These are phyloP conservation scores for Dryadomyces quercivorus DNA, from an alignment of 2,329 filamentous ascomycete species.

Conservation along the genomic window DNA sequence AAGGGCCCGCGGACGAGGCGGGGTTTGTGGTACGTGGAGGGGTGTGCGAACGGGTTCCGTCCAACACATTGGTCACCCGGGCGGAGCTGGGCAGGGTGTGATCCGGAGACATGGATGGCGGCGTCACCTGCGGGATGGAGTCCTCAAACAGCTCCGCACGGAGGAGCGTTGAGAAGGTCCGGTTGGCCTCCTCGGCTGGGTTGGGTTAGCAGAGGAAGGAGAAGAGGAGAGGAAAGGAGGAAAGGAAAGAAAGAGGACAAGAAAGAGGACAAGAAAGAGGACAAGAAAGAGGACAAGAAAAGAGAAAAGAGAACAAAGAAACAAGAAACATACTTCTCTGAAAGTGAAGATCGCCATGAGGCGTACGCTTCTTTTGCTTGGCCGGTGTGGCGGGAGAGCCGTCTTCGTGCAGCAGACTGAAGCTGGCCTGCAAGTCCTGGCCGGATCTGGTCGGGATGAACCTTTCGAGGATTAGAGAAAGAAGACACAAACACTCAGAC, in stretches of 20 bases:
- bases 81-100: constrained; percentile 35
- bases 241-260: neutral
- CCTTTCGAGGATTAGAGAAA: constrained; percentile 29
- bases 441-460: constrained; percentile 93
- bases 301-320: neutral
- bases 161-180: constrained; percentile 78
- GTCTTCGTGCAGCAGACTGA: constrained; percentile 82
- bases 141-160: constrained; percentile 87
- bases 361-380: constrained; percentile 69
- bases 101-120: constrained; percentile 50
- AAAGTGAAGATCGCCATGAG: constrained; percentile 84
- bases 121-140: constrained; percentile 70
- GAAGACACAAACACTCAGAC: neutral
- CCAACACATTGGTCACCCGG: constrained; percentile 42
- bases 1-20: constrained; percentile 35
- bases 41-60: constrained; percentile 65
- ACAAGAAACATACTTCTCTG: constrained; percentile 77
- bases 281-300: neutral
- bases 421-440: constrained; percentile 86
- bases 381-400: constrained; percentile 87
- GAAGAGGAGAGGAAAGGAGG: neutral
- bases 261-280: neutral
- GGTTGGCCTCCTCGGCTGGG: constrained; percentile 81
- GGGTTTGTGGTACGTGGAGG: constrained; percentile 40
- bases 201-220: neutral